A percentile compares a stretch with the other conserved stretches of the same genome.
phyloP scores from a whole-genome alignment of 2,329 filamentous ascomycete species.

The Aspergillaceae sp. region DNA sequence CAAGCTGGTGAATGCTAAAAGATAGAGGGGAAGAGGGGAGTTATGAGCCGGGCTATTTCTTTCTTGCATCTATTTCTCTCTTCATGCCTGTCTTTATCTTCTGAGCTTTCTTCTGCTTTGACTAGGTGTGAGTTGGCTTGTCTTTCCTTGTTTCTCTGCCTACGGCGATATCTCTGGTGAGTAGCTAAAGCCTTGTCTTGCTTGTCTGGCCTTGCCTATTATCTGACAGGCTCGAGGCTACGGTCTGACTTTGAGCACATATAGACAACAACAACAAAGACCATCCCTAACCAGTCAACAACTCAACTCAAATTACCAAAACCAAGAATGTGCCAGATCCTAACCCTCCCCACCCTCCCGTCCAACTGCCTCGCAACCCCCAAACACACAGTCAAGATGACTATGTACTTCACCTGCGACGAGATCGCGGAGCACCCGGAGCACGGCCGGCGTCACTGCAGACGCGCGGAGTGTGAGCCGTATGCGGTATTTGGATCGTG shows the following conservation, averaged over 20 bases:
- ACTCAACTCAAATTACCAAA: not conserved
- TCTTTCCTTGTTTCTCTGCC: too few species aligned
- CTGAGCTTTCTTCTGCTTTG: too few species aligned
- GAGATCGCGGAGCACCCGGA: not conserved
- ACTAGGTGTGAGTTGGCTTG: too few species aligned
- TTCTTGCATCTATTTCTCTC: not conserved
- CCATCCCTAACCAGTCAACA: not conserved
- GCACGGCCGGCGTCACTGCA: not conserved
- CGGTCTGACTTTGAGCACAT: too few species aligned
- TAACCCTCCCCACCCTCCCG: not conserved
- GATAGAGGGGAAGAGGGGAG: not conserved
- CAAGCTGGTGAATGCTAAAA: not conserved
- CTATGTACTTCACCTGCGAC: not conserved
- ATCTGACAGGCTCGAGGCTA: too few species aligned
- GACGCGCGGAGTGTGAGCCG: not conserved
- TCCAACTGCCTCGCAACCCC: not conserved
- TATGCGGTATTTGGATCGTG: not conserved
- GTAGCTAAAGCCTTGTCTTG: too few species aligned
- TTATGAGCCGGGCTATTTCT: not conserved
- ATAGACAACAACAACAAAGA: not conserved
- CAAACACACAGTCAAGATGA: not conserved
- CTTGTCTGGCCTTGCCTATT: too few species aligned
- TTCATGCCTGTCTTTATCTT: not conserved
- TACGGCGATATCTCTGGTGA: too few species aligned
- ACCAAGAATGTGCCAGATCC: not conserved